Evolutionary conservation across 805 yeast species (phyloP).

Genomic region (Diddensiella transvaalensis): DNA sequence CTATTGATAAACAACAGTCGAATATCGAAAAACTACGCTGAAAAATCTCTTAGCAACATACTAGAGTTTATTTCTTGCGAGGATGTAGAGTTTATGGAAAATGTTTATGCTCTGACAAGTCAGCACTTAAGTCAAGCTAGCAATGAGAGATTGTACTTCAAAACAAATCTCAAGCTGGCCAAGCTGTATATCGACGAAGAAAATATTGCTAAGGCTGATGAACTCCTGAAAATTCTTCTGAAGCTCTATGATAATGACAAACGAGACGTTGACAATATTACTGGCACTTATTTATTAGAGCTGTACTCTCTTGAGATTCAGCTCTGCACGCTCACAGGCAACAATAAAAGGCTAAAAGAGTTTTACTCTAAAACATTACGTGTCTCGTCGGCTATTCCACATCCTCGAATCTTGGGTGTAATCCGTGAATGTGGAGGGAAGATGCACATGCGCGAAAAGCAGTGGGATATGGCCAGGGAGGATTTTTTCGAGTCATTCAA

Average conservation of each 20-base stretch:
- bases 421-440: conserved; percentile 74
- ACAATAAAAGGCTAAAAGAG: conserved; percentile 41
- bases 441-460: conserved; percentile 54
- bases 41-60: conserved; percentile 34
- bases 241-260: conserved; percentile 6
- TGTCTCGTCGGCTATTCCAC: conserved; percentile 50
- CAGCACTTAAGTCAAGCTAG: conserved; percentile 24
- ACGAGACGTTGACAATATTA: conserved; percentile 17
- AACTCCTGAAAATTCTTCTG: conserved; percentile 2
- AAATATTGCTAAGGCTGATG: conserved; percentile 4
- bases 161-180: conserved; percentile 33
- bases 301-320: conserved; percentile 64
- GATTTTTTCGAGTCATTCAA: conserved; percentile 55
- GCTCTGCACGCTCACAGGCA: conserved; percentile 41
- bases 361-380: conserved; percentile 47
- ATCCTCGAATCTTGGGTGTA: conserved; percentile 71
- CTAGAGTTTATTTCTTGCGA: conserved; percentile 28
- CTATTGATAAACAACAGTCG: conserved; percentile 17
- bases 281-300: conserved; percentile 46
- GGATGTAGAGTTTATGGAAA: conserved; percentile 26
- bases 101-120: conserved; percentile 27
- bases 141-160: conserved; percentile 32
- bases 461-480: conserved; percentile 55
- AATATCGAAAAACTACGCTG: conserved; percentile 33
- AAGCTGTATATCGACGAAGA: conserved; percentile 28